These are phyloP conservation scores for Trametes polyzona DNA, from an alignment of 1,284 basidiomycete genomes.

Conservation along the genomic window DNA sequence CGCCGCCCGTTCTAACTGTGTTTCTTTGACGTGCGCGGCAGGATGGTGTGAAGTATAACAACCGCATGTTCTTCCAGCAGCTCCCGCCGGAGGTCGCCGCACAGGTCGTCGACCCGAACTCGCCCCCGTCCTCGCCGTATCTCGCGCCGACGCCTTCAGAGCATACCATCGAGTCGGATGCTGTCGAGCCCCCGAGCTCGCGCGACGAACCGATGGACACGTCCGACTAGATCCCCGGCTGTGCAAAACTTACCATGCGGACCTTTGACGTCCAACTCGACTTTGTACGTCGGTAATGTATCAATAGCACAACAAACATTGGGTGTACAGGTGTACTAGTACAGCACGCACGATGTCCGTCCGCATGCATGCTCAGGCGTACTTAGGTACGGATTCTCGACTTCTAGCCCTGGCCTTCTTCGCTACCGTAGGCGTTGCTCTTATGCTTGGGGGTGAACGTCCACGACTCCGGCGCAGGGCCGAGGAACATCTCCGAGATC, in stretches of 20 bases:
- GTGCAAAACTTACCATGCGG: too few species aligned
- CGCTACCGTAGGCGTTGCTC: conserved; percentile 62
- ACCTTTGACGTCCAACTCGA: too few species aligned
- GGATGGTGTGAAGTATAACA: conserved; percentile 39
- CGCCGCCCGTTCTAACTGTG: neutral
- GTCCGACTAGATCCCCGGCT: conserved; percentile 11
- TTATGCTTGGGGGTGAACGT: conserved; percentile 78
- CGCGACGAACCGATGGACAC: conserved; percentile 29
- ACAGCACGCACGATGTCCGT: conserved; percentile 5
- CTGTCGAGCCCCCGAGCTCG: conserved; percentile 27
- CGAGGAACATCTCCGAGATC: conserved; percentile 94
- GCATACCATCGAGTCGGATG: conserved; percentile 27
- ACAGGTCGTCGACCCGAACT: conserved; percentile 31
- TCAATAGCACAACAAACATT: conserved; percentile 9
- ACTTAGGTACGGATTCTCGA: too few species aligned
- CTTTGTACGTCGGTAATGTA: too few species aligned
- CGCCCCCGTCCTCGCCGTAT: conserved; percentile 33
- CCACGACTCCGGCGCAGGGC: conserved; percentile 69
- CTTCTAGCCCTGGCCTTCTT: conserved; percentile 53
- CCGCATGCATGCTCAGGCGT: neutral
- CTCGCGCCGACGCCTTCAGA: conserved; percentile 25
- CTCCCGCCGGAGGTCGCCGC: conserved; percentile 30
- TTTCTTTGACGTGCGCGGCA: conserved; percentile 5
- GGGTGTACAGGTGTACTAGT: conserved; percentile 3
- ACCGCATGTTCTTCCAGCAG: conserved; percentile 33